phyloP scores from a whole-genome alignment of 495 filamentous ascomycete species.

The Penicillium ucsense region DNA sequence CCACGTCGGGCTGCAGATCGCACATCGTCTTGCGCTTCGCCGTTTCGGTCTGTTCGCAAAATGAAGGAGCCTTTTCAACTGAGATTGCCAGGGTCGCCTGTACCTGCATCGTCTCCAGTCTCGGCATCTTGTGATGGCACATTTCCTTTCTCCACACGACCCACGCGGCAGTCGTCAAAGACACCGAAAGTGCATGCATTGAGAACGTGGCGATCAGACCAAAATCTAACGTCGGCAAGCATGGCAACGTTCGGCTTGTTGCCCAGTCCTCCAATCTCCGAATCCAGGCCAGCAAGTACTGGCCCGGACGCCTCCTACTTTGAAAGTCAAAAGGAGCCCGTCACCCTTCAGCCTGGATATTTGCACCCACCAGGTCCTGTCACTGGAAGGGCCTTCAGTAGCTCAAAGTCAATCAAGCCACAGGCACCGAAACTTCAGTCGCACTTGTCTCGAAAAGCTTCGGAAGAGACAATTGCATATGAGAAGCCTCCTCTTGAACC shows the following conservation, averaged over 20 bases:
- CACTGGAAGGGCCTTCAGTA: neutral
- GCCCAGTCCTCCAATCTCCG: conserved; percentile 34
- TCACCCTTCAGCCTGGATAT: neutral
- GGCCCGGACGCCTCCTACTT: conserved; percentile 27
- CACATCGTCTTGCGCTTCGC: conserved; percentile 23
- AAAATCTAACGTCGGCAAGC: conserved; percentile 25
- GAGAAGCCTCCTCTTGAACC: conserved; percentile 5
- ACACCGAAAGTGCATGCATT: conserved; percentile 17
- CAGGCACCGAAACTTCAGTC: neutral
- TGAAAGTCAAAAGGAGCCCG: conserved; percentile 7
- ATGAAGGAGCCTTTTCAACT: conserved; percentile 40
- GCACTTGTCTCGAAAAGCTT: neutral
- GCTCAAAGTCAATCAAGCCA: neutral
- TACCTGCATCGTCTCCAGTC: conserved; percentile 8
- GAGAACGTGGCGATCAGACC: conserved; percentile 35
- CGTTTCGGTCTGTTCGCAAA: conserved; percentile 36
- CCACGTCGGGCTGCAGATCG: conserved; percentile 20
- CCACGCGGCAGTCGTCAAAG: conserved; percentile 6
- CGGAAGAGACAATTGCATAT: neutral
- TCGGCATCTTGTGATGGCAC: conserved; percentile 15
- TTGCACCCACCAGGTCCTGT: too few relatives aligned
- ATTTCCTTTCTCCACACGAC: conserved; percentile 9
- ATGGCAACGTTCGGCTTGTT: conserved; percentile 32
- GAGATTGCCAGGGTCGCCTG: conserved; percentile 29
- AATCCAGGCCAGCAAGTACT: conserved; percentile 20